Base-by-base conservation (phyloP, 352 stramenopile species). In the Globisporangium sylvaticum region DNA sequence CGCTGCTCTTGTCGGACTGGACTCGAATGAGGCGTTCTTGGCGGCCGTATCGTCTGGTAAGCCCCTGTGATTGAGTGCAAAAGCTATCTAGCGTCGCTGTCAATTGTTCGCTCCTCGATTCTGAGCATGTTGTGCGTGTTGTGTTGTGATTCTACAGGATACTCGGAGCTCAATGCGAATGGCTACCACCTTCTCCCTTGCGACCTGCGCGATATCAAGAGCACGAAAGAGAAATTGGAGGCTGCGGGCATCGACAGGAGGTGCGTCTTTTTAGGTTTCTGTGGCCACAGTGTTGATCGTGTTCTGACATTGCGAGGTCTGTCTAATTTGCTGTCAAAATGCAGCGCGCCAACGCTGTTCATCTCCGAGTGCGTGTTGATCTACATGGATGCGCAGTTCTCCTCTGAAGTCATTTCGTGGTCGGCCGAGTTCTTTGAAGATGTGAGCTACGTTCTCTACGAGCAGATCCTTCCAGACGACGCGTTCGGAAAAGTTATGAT, bases 401-500 rank as follows among this genome's bases (percentile, higher is more conserved):
- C 90, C 15, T 78, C 77, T 25, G 77, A 83, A 42, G 75, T 96
- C 15, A 74, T 98, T 29, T 57, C 69, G 2, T 97, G 87, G 89
- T 80, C 88, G 0, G 67, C 68, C 12, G 71, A 67, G 9, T 85
- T 79, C 58, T 96, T 98, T 68, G 59, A 71, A 7, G 80, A 95
- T 59, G 87, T 84, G 39, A 88, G 78, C 66, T 94, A 97, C 69
- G 75, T 89, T 10, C 46, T 95, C 29, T 98, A 98, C 62, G 92
- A 98, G 74, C 91, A 97, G 69, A 97, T 98, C 42, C 80, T 94
- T 3, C 91, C 91, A 0, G 77, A 95, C 64, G 91, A 97, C 62
- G 87, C 89, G 2, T 98, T 98, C 48, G 92, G 92, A 10, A 77
- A 79, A 39, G 90, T 96, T 18, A 98, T 98, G 92, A 89, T 97